Base-by-base conservation (phyloP, 179 eudicot species). In the Nepenthes alata region DNA sequence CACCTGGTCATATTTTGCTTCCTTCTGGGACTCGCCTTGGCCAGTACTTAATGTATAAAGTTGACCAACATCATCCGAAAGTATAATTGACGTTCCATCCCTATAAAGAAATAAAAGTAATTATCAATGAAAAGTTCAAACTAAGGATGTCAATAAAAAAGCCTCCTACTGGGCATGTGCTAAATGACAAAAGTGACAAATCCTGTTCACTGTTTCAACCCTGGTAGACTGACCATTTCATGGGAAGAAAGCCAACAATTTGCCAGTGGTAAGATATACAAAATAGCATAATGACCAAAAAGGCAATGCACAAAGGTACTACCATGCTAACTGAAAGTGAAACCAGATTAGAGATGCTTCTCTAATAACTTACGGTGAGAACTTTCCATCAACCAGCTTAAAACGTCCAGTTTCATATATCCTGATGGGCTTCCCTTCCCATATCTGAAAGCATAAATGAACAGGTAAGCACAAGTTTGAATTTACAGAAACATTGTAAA, bases 1-100 rank as follows among this genome's bases (percentile, higher is more conserved):
- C 73, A 91, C 98, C 98, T 91, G 98, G 62, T 91, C 96, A 86
- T 84, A 91, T 64, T 78, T 81, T 55, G 96, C 95, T 80, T 91
- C 98, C 74, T 73, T 81, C 58, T 86, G 89, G 59, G 86, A 74
- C 76, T 91, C 98, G n/a, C 98, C 96, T 75, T 88, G 87, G 34
- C 98, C 98, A 1, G 96, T 86, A 74, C 72, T 88, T 74, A 91
- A 72, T 68, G 84, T 83, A 72, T 86, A 91, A 56, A 91, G 75
- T 67, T 91, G 98, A 60, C 98, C 98, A 64, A 88, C 98, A 70
- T 91, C 89, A 67, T 91, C 98, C 35, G 98, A 88, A 62, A 94
- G 95, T 61, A 94, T 72, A 59, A 94, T 90, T 15, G 99, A 94
- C 14, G 99, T 94, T 69, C 99, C 97, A 71, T 94, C 99, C 77